These are phyloP conservation scores for Trichaptum fuscoviolaceum DNA, from an alignment of 768 basidiomycete species.

Conservation along the genomic window DNA sequence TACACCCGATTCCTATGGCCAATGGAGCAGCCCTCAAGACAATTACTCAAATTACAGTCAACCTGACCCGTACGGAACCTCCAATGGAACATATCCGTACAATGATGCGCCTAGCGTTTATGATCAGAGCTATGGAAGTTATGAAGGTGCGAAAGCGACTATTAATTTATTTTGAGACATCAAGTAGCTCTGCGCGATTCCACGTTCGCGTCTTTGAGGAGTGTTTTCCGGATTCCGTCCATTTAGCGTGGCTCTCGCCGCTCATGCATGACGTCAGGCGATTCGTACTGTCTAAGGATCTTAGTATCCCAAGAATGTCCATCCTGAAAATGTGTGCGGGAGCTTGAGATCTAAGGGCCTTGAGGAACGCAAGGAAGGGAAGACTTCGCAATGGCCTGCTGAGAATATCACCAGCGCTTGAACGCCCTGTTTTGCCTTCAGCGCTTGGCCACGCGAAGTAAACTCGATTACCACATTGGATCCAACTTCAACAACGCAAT, in stretches of 20 bases:
- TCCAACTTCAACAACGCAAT: neutral
- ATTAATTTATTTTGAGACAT: neutral
- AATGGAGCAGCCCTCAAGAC: constrained; percentile 35
- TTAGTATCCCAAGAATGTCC: neutral
- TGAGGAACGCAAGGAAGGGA: neutral
- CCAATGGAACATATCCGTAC: constrained; percentile 47
- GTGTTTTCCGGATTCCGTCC: neutral
- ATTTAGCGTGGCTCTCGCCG: neutral
- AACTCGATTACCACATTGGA: neutral
- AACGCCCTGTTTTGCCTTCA: neutral
- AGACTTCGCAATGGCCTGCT: neutral
- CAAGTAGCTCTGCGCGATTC: neutral
- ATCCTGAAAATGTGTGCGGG: neutral
- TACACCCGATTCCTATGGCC: constrained; percentile 8
- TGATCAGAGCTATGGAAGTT: constrained; percentile 57
- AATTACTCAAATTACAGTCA: constrained; percentile 63
- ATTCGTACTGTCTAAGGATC: too few relatives aligned
- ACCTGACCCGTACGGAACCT: constrained; percentile 44
- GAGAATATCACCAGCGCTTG: neutral
- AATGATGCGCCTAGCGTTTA: constrained; percentile 38
- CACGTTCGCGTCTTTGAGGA: neutral
- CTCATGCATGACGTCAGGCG: neutral
- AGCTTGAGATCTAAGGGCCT: neutral
- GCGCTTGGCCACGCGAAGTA: neutral
- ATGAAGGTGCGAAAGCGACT: constrained; percentile 77